Percentiles rank a stretch among this genome's conserved stretches.
phyloP scores from a whole-genome alignment of 2,329 filamentous ascomycete genomes.

The Elsinoe arachidis region DNA sequence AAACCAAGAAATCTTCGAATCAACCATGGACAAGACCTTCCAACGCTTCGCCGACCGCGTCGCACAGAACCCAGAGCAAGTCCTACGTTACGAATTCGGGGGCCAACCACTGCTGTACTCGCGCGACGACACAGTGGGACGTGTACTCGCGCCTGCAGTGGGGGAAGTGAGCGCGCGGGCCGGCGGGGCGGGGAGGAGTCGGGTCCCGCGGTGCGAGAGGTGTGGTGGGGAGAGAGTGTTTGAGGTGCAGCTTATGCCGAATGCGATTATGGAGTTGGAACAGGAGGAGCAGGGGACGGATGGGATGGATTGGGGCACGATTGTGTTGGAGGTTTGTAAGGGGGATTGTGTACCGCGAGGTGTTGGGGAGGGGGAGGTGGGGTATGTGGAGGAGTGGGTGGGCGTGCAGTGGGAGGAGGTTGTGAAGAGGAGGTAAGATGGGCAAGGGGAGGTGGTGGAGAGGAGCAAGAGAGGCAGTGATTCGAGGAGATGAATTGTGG shows the following conservation, averaged over 20 bases:
- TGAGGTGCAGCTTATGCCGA: constrained; percentile 85
- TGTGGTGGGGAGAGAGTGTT: constrained; percentile 73
- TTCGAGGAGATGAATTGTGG: neutral
- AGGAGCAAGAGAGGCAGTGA: too few relatives aligned
- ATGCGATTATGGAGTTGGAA: constrained; percentile 83
- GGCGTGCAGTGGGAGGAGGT: constrained; percentile 95
- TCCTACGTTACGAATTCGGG: constrained; percentile 42
- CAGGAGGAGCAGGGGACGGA: constrained; percentile 57
- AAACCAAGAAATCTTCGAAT: constrained; percentile 42
- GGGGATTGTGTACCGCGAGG: constrained; percentile 62
- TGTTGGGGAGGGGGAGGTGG: constrained; percentile 52
- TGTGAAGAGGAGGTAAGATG: constrained; percentile 18
- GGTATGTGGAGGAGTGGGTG: constrained; percentile 91
- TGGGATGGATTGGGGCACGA: constrained; percentile 97
- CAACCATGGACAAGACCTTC: constrained; percentile 41
- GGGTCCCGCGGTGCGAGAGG: constrained; percentile 65
- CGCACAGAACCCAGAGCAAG: constrained; percentile 43
- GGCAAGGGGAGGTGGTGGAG: too few relatives aligned
- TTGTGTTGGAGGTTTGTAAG: constrained; percentile 77
- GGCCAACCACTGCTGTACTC: constrained; percentile 63
- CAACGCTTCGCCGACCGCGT: constrained; percentile 45
- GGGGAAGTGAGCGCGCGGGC: constrained; percentile 23
- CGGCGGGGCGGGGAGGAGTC: constrained; percentile 25
- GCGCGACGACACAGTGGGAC: constrained; percentile 64
- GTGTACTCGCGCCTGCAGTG: constrained; percentile 41